These are phyloP conservation scores for Elaeis oleifera DNA, from an alignment of 202 grass and related monocot genomes.

Conservation along the genomic window DNA sequence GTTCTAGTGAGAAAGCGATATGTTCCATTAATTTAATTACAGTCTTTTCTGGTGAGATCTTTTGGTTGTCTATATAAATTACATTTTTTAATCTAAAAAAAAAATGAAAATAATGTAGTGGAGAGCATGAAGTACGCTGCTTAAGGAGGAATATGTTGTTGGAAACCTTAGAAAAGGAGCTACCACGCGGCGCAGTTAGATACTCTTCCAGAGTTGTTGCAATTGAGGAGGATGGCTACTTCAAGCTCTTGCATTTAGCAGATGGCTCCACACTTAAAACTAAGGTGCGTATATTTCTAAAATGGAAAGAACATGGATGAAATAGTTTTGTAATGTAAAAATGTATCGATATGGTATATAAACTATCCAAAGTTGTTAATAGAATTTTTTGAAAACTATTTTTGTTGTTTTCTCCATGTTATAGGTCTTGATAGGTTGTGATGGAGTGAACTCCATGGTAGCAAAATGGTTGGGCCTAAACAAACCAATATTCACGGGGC, in stretches of 20 bases:
- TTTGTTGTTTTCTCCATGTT: background rate
- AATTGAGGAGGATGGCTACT: slow-evolving; percentile 34
- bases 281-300: slow-evolving; percentile 27
- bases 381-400: background rate
- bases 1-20: too few species aligned
- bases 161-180: slow-evolving; percentile 35
- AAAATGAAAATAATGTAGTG: background rate
- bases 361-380: background rate
- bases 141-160: slow-evolving; percentile 45
- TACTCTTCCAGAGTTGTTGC: slow-evolving; percentile 66
- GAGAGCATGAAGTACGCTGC: slow-evolving; percentile 29
- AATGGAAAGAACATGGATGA: background rate
- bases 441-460: slow-evolving; percentile 59
- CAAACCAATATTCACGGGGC: slow-evolving; percentile 32
- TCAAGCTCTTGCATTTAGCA: slow-evolving; percentile 41
- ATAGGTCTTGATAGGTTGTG: slow-evolving; percentile 49
- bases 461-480: slow-evolving; percentile 53
- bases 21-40: too few species aligned
- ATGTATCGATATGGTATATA: background rate
- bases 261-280: slow-evolving; percentile 40
- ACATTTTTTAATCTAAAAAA: background rate
- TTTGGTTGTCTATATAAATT: background rate
- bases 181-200: slow-evolving; percentile 47
- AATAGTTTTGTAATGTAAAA: background rate
- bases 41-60: too few species aligned